These are phyloP conservation scores for Psidium friedrichsthalianum DNA, from an alignment of 345 rosid genomes.

Conservation along the genomic window DNA sequence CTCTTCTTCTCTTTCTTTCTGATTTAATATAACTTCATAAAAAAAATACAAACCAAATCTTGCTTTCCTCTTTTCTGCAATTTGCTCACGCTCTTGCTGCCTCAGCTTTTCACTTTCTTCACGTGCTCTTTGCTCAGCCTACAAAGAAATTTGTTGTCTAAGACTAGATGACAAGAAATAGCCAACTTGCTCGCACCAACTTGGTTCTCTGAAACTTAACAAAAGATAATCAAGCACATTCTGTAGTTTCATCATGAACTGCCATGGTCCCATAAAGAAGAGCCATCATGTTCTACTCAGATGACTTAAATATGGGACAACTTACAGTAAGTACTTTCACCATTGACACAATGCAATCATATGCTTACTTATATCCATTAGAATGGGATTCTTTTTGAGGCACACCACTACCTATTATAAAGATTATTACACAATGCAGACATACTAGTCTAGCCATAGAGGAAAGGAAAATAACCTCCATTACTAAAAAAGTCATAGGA, in stretches of 20 bases:
- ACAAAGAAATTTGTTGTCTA: background rate
- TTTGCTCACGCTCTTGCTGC: slow-evolving; percentile 76
- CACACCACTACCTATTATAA: background rate
- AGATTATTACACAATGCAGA: background rate
- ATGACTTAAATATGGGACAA: background rate
- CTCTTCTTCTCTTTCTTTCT: background rate
- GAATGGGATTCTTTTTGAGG: background rate
- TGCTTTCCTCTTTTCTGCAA: slow-evolving; percentile 79
- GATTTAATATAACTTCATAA: background rate
- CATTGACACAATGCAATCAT: background rate
- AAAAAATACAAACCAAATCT: slow-evolving; percentile 64
- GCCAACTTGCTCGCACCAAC: background rate
- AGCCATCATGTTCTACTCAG: background rate
- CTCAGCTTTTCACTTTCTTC: slow-evolving; percentile 91
- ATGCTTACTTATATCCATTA: background rate
- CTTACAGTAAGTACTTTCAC: background rate
- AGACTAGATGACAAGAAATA: background rate
- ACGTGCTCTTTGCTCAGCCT: slow-evolving; percentile 90
- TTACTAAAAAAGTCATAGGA: background rate
- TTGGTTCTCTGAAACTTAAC: background rate
- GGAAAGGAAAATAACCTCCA: background rate
- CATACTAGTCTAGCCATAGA: background rate
- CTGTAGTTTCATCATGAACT: background rate
- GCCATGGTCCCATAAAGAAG: background rate
- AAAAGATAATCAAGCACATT: background rate